Percentiles rank a stretch among this genome's conserved stretches.
Evolutionary conservation across 2,329 filamentous ascomycete genomes (phyloP).

Genomic region (Cadophora gregata): DNA sequence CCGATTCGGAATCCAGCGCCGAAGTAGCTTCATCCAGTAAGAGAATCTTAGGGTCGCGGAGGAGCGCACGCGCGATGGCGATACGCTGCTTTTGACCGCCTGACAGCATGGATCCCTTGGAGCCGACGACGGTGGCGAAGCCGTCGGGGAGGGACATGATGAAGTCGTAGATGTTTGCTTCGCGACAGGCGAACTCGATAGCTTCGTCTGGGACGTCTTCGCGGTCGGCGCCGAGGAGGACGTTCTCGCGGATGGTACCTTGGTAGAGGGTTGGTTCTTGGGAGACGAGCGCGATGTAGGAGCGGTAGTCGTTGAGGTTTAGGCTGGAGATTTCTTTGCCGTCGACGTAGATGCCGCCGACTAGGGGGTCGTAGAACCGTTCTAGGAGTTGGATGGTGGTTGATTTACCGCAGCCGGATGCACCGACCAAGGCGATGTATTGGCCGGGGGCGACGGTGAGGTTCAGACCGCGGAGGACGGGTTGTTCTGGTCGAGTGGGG

Average conservation of each 20-base stretch:
- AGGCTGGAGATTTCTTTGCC: conserved; percentile 80
- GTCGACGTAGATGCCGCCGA: conserved; percentile 82
- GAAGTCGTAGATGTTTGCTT: conserved; percentile 93
- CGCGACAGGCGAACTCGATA: conserved; percentile 80
- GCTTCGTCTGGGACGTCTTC: conserved; percentile 73
- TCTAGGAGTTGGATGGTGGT: conserved; percentile 92
- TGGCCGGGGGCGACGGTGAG: conserved; percentile 76
- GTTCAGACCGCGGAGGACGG: conserved; percentile 87
- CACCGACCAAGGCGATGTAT: conserved; percentile 90
- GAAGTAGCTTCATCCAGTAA: conserved; percentile 83
- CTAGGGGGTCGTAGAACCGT: conserved; percentile 90
- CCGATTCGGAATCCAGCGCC: conserved; percentile 76
- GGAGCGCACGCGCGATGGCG: conserved; percentile 84
- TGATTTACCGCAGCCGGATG: conserved; percentile 91
- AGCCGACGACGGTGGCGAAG: conserved; percentile 84
- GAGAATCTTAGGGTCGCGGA: conserved; percentile 89
- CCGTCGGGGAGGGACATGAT: conserved; percentile 86
- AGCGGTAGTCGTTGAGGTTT: conserved; percentile 86
- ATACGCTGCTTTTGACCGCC: conserved; percentile 96
- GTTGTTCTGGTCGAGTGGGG: conserved; percentile 86
- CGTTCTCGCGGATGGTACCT: conserved; percentile 89
- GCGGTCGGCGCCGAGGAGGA: conserved; percentile 75
- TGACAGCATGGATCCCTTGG: conserved; percentile 82
- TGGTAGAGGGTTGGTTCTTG: conserved; percentile 96
- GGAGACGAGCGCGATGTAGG: conserved; percentile 83